Conservation (phyloP, 2,329 filamentous ascomycete species). For the Monilinia vaccinii-corymbosi region DNA sequence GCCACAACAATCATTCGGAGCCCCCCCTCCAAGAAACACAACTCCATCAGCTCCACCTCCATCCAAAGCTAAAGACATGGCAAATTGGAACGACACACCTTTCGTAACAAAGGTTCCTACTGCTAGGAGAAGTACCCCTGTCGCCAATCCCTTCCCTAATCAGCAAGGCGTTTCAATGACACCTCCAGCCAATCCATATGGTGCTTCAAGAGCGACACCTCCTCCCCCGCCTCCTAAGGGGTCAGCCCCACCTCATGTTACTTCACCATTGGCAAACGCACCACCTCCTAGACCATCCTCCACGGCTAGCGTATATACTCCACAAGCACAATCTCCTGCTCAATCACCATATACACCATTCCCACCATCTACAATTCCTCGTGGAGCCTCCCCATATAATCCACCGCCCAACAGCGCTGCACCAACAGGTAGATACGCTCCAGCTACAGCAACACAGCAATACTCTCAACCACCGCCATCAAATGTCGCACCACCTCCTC, state of each 20-base stretch:
- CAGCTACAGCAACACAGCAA: constrained; percentile 50
- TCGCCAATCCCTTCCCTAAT: constrained; percentile 55
- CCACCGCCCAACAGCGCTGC: constrained; percentile 62
- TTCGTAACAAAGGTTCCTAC: constrained; percentile 68
- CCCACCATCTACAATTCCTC: constrained; percentile 51
- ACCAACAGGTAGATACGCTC: constrained; percentile 69
- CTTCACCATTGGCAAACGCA: constrained; percentile 54
- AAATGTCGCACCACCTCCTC: constrained; percentile 34
- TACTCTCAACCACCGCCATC: constrained; percentile 37
- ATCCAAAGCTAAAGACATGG: constrained; percentile 59
- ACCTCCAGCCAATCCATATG: constrained; percentile 51
- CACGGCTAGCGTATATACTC: constrained; percentile 55
- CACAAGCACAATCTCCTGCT: constrained; percentile 39
- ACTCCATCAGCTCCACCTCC: constrained; percentile 62
- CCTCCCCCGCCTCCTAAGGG: constrained; percentile 81
- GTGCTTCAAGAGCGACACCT: constrained; percentile 49
- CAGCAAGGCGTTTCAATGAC: constrained; percentile 47
- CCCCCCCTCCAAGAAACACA: constrained; percentile 55
- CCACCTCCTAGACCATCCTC: constrained; percentile 44
- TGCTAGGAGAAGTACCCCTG: constrained; percentile 58
- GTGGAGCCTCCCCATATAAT: constrained; percentile 80
- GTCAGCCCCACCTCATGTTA: constrained; percentile 57
- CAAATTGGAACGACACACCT: constrained; percentile 92
- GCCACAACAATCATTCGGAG: constrained; percentile 33
- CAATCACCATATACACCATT: constrained; percentile 30